Evolutionary conservation across 2,329 filamentous ascomycete genomes (phyloP), one percentile per base, ranked within the genome.

Genomic region (Ophiostoma novo-ulmi): DNA sequence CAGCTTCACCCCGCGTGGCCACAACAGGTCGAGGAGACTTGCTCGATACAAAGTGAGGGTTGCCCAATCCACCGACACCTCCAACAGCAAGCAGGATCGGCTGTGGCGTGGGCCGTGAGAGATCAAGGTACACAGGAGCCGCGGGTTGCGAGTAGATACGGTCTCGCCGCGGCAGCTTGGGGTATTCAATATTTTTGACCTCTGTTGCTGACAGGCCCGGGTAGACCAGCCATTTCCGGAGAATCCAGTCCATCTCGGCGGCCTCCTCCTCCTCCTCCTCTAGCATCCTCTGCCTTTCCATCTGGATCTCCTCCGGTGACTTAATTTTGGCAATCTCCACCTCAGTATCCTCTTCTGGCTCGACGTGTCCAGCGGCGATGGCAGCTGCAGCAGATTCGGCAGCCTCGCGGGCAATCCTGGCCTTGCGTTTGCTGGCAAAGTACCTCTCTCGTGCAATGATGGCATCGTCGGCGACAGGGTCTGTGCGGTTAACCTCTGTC

Each of bases 31-130:
- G 86, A 3, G 88, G 86, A 68, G 88, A 85, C n/a, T 88, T 85
- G 70, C 89, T 89, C 5, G 91, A 91, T 41, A 91, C 87, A 77
- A 98, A 99, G 79, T 97, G 93, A 5, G 95, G 92, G 77, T 99
- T 99, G 13, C 95, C 95, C 8, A 97, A 80, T 0, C 95, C 95
- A 10, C 95, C 95, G 72, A 96, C 87, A 5, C 93, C 94, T 8
- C 95, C 95, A 0, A 92, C 90, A 1, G 93, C 92, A 13, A 99
- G 87, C 35, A 99, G 83, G 74, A 97, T 89, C 0, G 95, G 95
- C 66, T 88, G 87, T 5, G 92, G 88, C 80, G 95, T 97, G 0
- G 92, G 91, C 67, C 88, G 84, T 67, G 88, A 89, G 14, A 94
- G 82, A 77, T 94, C 91, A 14, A 93, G 84, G 71, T 87, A 82